These are phyloP conservation scores for Aspergillus ruber DNA, from an alignment of 2,329 filamentous ascomycete species.

Conservation along the genomic window DNA sequence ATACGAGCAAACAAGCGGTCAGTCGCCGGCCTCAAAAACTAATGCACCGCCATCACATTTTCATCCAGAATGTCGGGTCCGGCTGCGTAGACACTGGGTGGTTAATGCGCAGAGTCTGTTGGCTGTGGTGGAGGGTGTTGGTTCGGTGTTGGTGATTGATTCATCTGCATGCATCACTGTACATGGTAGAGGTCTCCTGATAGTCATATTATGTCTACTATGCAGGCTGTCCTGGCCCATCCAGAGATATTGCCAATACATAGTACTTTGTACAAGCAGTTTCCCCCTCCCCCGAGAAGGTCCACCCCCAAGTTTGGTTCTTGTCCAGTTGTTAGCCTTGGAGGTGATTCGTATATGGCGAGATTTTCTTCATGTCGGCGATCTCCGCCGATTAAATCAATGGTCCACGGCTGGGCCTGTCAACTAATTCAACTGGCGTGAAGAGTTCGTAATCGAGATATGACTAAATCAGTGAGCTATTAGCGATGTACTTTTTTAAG, in stretches of 20 bases:
- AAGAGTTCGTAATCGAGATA: neutral
- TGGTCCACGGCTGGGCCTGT: neutral
- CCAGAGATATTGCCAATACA: too few species aligned
- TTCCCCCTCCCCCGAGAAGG: too few species aligned
- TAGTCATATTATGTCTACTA: too few species aligned
- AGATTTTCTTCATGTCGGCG: neutral
- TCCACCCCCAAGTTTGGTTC: too few species aligned
- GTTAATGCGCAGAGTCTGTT: neutral
- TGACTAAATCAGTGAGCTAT: neutral
- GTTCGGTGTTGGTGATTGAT: neutral
- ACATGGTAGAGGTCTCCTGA: too few species aligned
- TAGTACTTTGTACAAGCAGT: too few species aligned
- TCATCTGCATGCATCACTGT: too few species aligned
- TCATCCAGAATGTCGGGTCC: conserved; percentile 21
- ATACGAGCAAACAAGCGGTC: neutral
- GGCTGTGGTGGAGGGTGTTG: neutral
- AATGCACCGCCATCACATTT: conserved; percentile 20
- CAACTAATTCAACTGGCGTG: neutral
- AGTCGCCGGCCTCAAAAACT: conserved; percentile 3
- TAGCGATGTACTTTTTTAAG: neutral
- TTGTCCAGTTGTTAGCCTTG: too few species aligned
- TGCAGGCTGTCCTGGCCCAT: too few species aligned
- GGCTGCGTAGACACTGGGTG: neutral
- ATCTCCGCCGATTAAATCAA: neutral
- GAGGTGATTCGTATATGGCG: neutral